These are phyloP conservation scores for Boletus subparvulus DNA, from an alignment of 768 basidiomycete species.

Conservation along the genomic window DNA sequence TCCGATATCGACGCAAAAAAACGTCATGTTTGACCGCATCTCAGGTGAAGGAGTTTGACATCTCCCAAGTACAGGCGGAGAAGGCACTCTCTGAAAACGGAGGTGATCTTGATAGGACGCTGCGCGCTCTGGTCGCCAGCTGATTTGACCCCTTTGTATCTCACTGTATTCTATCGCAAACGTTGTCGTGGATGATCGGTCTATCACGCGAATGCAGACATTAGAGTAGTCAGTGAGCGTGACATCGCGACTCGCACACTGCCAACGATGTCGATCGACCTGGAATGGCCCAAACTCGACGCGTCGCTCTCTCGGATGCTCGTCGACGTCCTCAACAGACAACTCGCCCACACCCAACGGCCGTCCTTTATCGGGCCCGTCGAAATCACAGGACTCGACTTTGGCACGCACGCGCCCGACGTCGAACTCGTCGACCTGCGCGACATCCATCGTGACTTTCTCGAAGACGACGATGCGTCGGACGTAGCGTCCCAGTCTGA, in stretches of 20 bases:
- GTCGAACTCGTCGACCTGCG: conserved; percentile 89
- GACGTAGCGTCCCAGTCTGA: conserved; percentile 30
- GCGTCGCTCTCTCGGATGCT: conserved; percentile 64
- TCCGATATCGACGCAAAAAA: background rate
- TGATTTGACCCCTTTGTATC: conserved; percentile 7
- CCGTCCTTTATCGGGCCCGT: conserved; percentile 96
- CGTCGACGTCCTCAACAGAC: conserved; percentile 74
- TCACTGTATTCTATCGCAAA: conserved; percentile 1
- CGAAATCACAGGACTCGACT: conserved; percentile 80
- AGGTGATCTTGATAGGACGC: conserved; percentile 28
- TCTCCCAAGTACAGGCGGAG: conserved; percentile 30
- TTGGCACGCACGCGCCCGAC: conserved; percentile 80
- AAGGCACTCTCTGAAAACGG: conserved; percentile 30
- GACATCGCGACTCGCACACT: background rate
- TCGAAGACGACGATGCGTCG: conserved; percentile 59
- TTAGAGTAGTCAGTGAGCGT: background rate
- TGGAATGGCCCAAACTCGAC: conserved; percentile 89
- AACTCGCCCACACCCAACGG: conserved; percentile 66
- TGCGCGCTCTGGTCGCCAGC: conserved; percentile 28
- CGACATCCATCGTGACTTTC: conserved; percentile 93
- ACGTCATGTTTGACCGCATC: conserved; percentile 1
- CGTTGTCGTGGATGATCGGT: background rate
- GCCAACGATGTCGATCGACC: conserved; percentile 81
- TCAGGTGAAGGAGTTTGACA: conserved; percentile 32
- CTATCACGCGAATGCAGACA: no score